These are phyloP conservation scores for Larix kaempferi DNA, from an alignment of 75 land plant genomes.

Conservation along the genomic window DNA sequence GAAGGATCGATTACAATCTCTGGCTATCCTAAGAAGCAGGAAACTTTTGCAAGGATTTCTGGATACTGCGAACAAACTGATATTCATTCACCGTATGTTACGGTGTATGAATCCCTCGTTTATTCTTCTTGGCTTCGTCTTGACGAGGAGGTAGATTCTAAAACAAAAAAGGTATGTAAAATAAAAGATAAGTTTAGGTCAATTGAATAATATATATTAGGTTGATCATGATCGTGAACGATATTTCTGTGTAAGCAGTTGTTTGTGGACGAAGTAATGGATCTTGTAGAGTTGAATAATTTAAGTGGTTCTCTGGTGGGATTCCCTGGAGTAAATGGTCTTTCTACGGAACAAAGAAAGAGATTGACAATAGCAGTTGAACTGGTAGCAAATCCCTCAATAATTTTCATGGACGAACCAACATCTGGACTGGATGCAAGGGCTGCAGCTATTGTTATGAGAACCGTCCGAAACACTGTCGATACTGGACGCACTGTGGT, in stretches of 20 bases:
- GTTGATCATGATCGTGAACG: neutral
- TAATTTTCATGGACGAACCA: constrained; percentile 21
- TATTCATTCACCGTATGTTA: constrained; percentile 78
- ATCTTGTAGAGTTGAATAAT: constrained; percentile 25
- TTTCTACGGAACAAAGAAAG: constrained; percentile 25
- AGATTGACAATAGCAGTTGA: constrained; percentile 20
- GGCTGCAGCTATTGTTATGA: constrained; percentile 9
- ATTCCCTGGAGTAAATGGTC: constrained; percentile 11
- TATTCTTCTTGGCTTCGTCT: constrained; percentile 74
- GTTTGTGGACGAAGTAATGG: constrained; percentile 22
- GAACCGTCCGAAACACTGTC: constrained; percentile 17
- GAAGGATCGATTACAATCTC: constrained; percentile 57
- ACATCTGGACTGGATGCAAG: constrained; percentile 17
- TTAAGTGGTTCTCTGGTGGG: constrained; percentile 15
- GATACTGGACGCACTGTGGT: constrained; percentile 32
- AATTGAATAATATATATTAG: neutral
- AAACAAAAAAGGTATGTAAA: constrained; percentile 37
- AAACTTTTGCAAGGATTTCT: constrained; percentile 71
- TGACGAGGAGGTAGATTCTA: constrained; percentile 36
- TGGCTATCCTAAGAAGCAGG: constrained; percentile 75
- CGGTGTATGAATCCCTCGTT: constrained; percentile 64
- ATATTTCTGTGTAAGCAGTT: neutral
- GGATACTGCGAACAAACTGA: constrained; percentile 82
- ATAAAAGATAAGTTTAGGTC: neutral
- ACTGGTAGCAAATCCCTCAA: constrained; percentile 21